Percentiles rank a stretch among this genome's conserved stretches.
Evolutionary conservation across 208 protist species (phyloP).

Genomic region (Leishmania guyanensis): DNA sequence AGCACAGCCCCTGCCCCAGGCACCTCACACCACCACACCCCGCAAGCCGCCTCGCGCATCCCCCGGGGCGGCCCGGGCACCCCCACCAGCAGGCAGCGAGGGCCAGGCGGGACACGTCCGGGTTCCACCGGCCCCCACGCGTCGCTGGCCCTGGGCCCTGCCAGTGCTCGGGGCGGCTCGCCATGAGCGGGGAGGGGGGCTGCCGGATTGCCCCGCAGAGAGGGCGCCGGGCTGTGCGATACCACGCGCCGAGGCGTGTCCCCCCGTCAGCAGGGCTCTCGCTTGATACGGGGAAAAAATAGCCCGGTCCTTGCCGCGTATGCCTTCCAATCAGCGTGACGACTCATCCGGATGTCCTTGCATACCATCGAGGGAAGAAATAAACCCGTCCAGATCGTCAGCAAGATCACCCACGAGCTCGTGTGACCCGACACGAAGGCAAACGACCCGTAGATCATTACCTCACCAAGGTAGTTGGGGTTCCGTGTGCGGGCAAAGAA

Average conservation of each 20-base stretch:
- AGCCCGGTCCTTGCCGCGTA: constrained; percentile 62
- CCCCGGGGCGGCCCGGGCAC: background rate
- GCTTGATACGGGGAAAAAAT: constrained; percentile 65
- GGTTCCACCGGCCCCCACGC: background rate
- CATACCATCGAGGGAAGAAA: constrained; percentile 80
- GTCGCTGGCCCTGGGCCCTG: background rate
- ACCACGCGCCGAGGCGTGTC: background rate
- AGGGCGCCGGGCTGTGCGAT: background rate
- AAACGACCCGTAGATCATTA: constrained; percentile 89
- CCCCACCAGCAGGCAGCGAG: no score
- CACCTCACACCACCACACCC: no score
- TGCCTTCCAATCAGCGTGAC: constrained; percentile 60
- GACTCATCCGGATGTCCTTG: constrained; percentile 83
- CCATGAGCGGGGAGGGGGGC: background rate
- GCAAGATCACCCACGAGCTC: constrained; percentile 62
- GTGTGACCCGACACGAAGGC: constrained; percentile 59
- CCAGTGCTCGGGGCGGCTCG: background rate
- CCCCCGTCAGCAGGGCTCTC: background rate
- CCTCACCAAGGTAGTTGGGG: constrained; percentile 90
- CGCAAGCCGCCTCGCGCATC: no score
- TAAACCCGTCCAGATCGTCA: constrained; percentile 62
- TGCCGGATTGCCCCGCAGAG: background rate
- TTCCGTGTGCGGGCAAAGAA: constrained; percentile 82
- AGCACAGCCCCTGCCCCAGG: background rate
- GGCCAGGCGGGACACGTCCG: background rate